Evolutionary conservation across 768 basidiomycete species (phyloP), one percentile per base, ranked within the genome.

Genomic region (Agaricus bisporus): DNA sequence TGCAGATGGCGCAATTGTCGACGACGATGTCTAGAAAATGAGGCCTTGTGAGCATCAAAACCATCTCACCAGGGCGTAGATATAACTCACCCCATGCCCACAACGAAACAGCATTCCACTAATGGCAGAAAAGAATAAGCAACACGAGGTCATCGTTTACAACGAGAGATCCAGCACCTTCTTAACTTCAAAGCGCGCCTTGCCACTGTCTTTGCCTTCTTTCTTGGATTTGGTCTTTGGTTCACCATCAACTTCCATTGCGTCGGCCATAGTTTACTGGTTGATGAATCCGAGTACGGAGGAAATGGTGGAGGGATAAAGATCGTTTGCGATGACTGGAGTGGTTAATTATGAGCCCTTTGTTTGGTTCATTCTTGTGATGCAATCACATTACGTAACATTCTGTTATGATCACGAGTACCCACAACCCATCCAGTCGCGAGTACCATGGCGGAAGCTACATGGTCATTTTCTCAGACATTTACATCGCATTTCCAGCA

Each of bases 1-100:
- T 85, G 79, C 97, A 99, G 74, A 99, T 99, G 48, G 97, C 97
- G 64, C 97, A 98, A 73, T 98, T 99, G 72, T 98, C 95, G 54
- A 98, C 95, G 56, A 97, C 94, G 64, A 98, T 98, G 68, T 98
- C 95, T 95, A 58, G 38, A 39, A 39, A 17, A 39, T 42, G 32
- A 48, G 17, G 38, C 41, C 32, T 22, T 17, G 55, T 61, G 52
- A 61, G 59, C 55, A 52, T 54, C 49, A 47, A 39, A 38, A 49
- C 45, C 41, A 56, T 41, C 15, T 50, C 25, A 15, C 32, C 9
- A 4, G 20, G 17, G 1, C 15, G 12, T 25, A 39, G 32, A 20
- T 43, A 20, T 10, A 9, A 58, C 79, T 54, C 58, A 95, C 94
- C 95, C 95, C 97, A 98, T 17, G 97, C 93, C 97, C 97, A 99